phyloP scores from a whole-genome alignment of 2,329 filamentous ascomycete genomes.

The Penicillium sp. region DNA sequence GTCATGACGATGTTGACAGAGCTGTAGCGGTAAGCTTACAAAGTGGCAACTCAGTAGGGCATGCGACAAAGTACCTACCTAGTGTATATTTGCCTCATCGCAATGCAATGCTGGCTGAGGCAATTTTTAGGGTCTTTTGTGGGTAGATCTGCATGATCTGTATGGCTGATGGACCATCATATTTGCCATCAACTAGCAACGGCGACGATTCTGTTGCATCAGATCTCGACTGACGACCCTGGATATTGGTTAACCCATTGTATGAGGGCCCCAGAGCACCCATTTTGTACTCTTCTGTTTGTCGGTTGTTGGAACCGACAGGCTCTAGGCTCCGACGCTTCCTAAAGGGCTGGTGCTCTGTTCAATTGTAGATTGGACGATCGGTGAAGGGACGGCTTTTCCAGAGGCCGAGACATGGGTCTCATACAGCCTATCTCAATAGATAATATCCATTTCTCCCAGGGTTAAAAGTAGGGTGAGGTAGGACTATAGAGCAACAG shows the following conservation, averaged over 20 bases:
- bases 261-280: slow-evolving; percentile 18
- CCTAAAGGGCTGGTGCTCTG: not conserved
- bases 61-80: not conserved
- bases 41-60: slow-evolving; percentile 26
- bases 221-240: slow-evolving; percentile 8
- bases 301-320: slow-evolving; percentile 31
- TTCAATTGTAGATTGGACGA: not conserved
- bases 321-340: slow-evolving; percentile 23
- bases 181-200: slow-evolving; percentile 29
- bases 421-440: not conserved
- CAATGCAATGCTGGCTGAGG: slow-evolving; percentile 16
- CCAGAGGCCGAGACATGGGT: not conserved
- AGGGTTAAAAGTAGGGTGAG: no score
- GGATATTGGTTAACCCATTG: slow-evolving; percentile 23
- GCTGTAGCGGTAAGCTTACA: slow-evolving; percentile 11
- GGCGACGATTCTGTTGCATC: slow-evolving; percentile 20
- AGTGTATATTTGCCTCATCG: slow-evolving; percentile 20
- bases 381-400: not conserved
- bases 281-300: slow-evolving; percentile 14
- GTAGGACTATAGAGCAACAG: not conserved
- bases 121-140: slow-evolving; percentile 27
- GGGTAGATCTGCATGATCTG: slow-evolving; percentile 12
- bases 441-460: not conserved
- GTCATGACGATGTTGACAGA: slow-evolving; percentile 25
- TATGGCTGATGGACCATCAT: slow-evolving; percentile 16